A percentile compares a stretch with the other conserved stretches of the same genome.
Evolutionary conservation across 768 basidiomycete species (phyloP).

Genomic region (Lentinula lateritia): DNA sequence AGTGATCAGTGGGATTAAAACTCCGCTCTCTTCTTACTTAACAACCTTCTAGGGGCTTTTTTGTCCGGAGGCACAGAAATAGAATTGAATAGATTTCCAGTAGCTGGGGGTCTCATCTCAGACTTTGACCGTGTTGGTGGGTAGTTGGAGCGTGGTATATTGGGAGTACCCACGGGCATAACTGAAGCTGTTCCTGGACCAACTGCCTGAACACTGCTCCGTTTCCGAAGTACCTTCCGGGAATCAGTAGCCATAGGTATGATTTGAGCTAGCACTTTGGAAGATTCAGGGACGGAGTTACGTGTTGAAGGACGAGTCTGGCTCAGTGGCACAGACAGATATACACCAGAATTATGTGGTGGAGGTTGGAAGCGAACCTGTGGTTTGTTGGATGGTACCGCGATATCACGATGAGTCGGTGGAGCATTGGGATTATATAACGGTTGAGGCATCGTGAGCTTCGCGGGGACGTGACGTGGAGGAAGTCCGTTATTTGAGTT

Average conservation of each 20-base stretch:
- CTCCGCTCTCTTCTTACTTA: conserved; percentile 39
- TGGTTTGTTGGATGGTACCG: conserved; percentile 7
- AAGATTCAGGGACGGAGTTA: neutral
- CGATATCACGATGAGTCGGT: conserved; percentile 11
- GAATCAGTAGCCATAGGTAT: conserved; percentile 1
- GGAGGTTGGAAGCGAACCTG: conserved; percentile 12
- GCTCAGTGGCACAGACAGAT: neutral
- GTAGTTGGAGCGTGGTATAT: neutral
- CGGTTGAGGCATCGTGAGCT: conserved; percentile 70
- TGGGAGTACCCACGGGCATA: neutral
- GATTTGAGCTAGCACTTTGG: neutral
- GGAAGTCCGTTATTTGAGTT: conserved; percentile 7
- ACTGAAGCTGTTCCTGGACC: neutral
- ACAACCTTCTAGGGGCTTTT: conserved; percentile 28
- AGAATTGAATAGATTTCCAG: neutral
- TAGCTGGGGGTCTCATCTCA: neutral
- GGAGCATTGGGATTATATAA: conserved; percentile 27
- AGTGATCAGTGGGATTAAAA: conserved; percentile 13
- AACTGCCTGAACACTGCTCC: conserved; percentile 13
- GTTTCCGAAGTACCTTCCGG: conserved; percentile 23
- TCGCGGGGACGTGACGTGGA: conserved; percentile 48
- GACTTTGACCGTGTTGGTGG: neutral
- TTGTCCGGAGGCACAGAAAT: conserved; percentile 13
- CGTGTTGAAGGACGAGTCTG: neutral
- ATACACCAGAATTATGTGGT: neutral